Evolutionary conservation across 176 grass and related monocot species (phyloP), one percentile per base, ranked within the genome.

Genomic region (Cenchrus purpureus): DNA sequence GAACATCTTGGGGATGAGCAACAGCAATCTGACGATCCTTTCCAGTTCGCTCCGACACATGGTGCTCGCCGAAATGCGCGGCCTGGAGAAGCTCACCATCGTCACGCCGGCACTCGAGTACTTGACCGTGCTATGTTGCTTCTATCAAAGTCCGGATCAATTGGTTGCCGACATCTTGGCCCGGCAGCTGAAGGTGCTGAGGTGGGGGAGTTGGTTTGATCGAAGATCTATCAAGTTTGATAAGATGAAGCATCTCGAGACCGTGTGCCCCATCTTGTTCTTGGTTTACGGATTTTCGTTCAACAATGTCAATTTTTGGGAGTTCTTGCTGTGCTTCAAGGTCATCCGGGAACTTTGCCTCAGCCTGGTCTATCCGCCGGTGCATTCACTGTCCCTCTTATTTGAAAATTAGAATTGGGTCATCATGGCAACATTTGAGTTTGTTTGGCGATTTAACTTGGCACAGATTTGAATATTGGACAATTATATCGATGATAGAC

Each of bases 41-140:
- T 86, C 76, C 6, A 12, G 72, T 19, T 63, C 76, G 12, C 66
- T 86, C 19, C 17, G 28, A 5, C 8, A 72, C 37, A 9, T 86
- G 29, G 20, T 19, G 44, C 66, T 86, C 5, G 37, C 0, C 12
- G 0, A 2, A 1, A 17, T 86, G n/a, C 8, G 71, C 16, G 84
- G 56, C 4, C 12, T 79, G 64, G 53, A 32, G 83, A 25, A 49
- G 65, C 75, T 85, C 75, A 12, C 44, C 59, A 12, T 85, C 52
- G 54, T 69, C 22, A 40, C 64, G 12, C 74, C 83, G 10, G 22
- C 15, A 4, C 83, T 85, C 10, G 10, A 49, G 59, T 12, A 61
- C 28, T 6, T 85, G 11, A 49, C 4, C 11, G 65, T 79, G 25
- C 0, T n/a, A 0, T 13, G 5, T 7, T 78, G 74, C 83, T 78